phyloP scores from a whole-genome alignment of 257 asterid species.

The Solanum piurae region DNA sequence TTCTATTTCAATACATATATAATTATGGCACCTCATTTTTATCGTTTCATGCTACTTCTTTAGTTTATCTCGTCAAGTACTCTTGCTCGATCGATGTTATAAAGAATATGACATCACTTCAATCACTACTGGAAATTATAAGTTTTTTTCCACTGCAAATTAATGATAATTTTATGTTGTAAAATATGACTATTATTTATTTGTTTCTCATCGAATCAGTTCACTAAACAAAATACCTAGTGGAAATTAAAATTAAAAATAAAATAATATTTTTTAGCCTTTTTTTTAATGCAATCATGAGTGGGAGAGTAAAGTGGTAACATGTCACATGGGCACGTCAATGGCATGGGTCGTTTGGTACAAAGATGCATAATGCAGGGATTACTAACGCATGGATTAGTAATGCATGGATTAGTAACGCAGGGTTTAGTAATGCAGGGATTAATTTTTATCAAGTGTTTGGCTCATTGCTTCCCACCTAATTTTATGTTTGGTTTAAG shows the following conservation, averaged over 20 bases:
- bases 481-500: too few relatives aligned
- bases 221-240: too few relatives aligned
- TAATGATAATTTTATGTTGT: not conserved
- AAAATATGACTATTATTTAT: not conserved
- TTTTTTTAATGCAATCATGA: not conserved
- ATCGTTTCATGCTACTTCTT: not conserved
- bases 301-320: not conserved
- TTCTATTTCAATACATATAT: not conserved
- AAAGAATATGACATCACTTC: not conserved
- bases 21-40: not conserved
- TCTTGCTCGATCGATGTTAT: not conserved
- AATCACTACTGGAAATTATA: not conserved
- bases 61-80: not conserved
- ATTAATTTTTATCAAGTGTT: too few relatives aligned
- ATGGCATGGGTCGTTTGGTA: too few relatives aligned
- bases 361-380: too few relatives aligned
- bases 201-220: accelerated
- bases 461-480: too few relatives aligned
- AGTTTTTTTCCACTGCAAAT: too few relatives aligned
- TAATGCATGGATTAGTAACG: too few relatives aligned
- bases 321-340: not conserved
- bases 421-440: too few relatives aligned
- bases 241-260: too few relatives aligned
- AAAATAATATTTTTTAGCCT: too few relatives aligned
- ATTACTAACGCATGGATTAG: too few relatives aligned